A percentile compares a stretch with the other conserved stretches of the same genome.
phyloP scores from a whole-genome alignment of 2,329 filamentous ascomycete genomes.

The Cercospora beticola region DNA sequence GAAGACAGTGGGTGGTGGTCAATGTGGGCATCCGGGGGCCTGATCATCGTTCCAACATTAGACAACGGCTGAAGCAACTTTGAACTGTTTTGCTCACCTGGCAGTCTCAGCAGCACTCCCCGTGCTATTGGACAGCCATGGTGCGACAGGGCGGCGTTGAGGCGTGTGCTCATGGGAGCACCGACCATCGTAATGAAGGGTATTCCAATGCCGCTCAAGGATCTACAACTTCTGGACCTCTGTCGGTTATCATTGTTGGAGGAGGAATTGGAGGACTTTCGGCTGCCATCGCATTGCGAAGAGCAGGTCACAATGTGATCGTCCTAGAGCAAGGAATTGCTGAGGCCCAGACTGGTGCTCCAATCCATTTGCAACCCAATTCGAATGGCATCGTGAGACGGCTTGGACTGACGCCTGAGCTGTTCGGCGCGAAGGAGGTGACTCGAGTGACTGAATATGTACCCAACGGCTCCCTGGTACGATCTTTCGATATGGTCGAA shows the following conservation, averaged over 20 bases:
- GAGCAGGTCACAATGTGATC: constrained; percentile 52
- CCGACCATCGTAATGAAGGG: not conserved
- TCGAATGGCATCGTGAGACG: constrained; percentile 56
- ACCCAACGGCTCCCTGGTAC: constrained; percentile 1
- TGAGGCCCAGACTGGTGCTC: constrained; percentile 58
- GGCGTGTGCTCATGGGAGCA: no score
- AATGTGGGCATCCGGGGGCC: not conserved
- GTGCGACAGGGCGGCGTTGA: no score
- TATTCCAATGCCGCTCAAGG: not conserved
- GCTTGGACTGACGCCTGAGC: constrained; percentile 30
- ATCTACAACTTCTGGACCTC: not conserved
- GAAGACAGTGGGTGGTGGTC: not conserved
- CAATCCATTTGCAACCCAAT: constrained; percentile 64
- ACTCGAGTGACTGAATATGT: constrained; percentile 12
- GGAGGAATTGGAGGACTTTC: constrained; percentile 56
- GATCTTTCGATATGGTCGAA: constrained; percentile 42
- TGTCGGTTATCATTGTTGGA: constrained; percentile 41
- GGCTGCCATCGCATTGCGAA: constrained; percentile 54
- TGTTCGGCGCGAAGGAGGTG: constrained; percentile 18
- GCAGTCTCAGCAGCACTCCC: no score
- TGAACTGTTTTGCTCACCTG: no score
- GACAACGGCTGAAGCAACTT: no score
- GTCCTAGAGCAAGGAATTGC: constrained; percentile 56
- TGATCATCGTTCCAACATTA: not conserved
- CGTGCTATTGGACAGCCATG: no score